A percentile compares a stretch with the other conserved stretches of the same genome.
These are phyloP conservation scores for Mortierella sp. DNA, from an alignment of 371 early-diverging fungal species.

Conservation along the genomic window DNA sequence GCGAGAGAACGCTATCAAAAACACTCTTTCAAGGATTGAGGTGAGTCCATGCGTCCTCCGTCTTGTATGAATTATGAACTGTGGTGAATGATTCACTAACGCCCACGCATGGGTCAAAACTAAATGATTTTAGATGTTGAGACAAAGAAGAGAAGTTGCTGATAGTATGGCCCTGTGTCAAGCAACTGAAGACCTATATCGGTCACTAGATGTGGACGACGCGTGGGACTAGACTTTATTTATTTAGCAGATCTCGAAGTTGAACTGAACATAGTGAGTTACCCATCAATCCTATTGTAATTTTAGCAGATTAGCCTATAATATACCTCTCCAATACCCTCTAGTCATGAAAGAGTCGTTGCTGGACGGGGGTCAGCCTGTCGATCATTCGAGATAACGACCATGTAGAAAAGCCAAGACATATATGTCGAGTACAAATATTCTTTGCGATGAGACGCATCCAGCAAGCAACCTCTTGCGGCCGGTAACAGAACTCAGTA, in stretches of 20 bases:
- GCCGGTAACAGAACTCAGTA: too few relatives aligned
- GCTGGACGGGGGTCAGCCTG: too few relatives aligned
- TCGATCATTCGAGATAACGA: too few relatives aligned
- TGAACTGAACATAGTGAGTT: neutral
- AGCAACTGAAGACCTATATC: constrained; percentile 39
- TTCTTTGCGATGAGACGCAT: too few relatives aligned
- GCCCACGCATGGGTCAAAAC: neutral
- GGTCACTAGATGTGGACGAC: constrained; percentile 32
- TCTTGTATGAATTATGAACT: neutral
- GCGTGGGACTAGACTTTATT: constrained; percentile 13
- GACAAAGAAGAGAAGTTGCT: constrained; percentile 25
- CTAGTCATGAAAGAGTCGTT: too few relatives aligned
- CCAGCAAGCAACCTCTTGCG: too few relatives aligned
- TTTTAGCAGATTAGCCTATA: too few relatives aligned
- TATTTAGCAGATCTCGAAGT: too few relatives aligned
- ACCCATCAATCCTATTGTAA: neutral
- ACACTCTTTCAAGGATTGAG: constrained; percentile 23
- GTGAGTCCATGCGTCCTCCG: neutral
- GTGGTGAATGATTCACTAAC: neutral
- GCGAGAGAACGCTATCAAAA: constrained; percentile 37
- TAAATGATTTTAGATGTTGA: constrained; percentile 14
- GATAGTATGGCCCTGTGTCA: constrained; percentile 33
- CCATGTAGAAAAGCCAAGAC: too few relatives aligned
- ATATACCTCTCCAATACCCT: too few relatives aligned
- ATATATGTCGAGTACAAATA: too few relatives aligned